phyloP scores from a whole-genome alignment of 257 asterid genomes.

The Cordia subcordata region DNA sequence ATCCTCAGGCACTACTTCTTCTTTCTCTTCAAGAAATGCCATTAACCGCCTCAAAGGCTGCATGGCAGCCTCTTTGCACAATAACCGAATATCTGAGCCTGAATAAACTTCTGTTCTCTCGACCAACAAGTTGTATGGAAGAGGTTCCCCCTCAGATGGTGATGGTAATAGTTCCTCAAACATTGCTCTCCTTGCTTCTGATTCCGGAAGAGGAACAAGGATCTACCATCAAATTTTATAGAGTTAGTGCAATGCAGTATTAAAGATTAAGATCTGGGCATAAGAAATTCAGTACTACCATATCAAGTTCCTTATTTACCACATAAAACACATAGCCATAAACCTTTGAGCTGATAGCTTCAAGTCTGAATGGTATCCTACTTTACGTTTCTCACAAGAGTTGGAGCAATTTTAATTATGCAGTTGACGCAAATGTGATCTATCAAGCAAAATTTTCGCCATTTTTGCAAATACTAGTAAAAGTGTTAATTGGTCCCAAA shows the following conservation, averaged over 20 bases:
- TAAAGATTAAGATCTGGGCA: background rate
- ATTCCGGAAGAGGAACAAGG: conserved; percentile 95
- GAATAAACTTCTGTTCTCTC: conserved; percentile 75
- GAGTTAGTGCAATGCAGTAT: background rate
- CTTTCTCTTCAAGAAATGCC: conserved; percentile 64
- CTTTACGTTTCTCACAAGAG: too few relatives aligned
- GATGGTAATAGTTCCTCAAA: conserved; percentile 73
- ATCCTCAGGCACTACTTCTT: conserved; percentile 66
- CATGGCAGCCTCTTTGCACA: conserved; percentile 99
- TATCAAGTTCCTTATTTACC: too few relatives aligned
- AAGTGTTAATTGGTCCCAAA: too few relatives aligned
- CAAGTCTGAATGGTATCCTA: too few relatives aligned
- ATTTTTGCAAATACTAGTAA: too few relatives aligned
- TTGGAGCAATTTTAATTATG: background rate
- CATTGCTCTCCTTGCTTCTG: conserved; percentile 92
- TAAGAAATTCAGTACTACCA: too few relatives aligned
- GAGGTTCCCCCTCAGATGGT: conserved; percentile 35
- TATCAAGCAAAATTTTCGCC: too few relatives aligned
- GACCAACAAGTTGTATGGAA: conserved; percentile 76
- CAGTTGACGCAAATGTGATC: too few relatives aligned
- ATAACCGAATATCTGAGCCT: conserved; percentile 86
- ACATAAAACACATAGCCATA: too few relatives aligned
- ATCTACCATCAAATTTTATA: conserved; percentile 42
- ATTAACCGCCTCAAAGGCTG: conserved; percentile 86
- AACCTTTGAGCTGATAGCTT: too few relatives aligned